phyloP scores from a whole-genome alignment of 202 grass and related monocot genomes.

The Schoenoplectus triqueter region DNA sequence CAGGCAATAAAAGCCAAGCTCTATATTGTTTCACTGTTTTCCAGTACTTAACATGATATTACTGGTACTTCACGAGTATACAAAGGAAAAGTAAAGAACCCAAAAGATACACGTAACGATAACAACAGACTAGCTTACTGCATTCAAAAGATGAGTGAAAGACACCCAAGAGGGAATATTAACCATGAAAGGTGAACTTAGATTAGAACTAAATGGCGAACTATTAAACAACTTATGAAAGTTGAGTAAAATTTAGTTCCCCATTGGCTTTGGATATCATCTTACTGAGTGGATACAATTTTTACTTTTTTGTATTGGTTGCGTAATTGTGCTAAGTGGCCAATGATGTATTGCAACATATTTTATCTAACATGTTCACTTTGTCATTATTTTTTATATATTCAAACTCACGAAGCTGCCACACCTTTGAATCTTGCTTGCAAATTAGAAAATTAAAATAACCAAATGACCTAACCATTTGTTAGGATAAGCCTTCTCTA shows the following conservation, averaged over 20 bases:
- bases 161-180: neutral
- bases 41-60: neutral
- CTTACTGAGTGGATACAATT: neutral
- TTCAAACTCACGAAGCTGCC: neutral
- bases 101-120: neutral
- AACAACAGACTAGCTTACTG: slow-evolving; percentile 15
- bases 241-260: neutral
- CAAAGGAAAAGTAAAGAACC: neutral
- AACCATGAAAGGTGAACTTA: neutral
- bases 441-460: neutral
- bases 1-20: neutral
- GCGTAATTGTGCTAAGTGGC: neutral
- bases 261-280: neutral
- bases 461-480: neutral
- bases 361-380: neutral
- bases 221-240: neutral
- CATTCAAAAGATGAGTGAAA: slow-evolving; percentile 7
- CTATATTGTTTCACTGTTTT: neutral
- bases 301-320: slow-evolving; percentile 2
- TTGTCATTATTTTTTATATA: neutral
- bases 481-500: slow-evolving; percentile 10
- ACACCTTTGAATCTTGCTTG: neutral
- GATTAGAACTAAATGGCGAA: neutral
- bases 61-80: neutral
- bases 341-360: neutral